Evolutionary conservation across 2,329 filamentous ascomycete species (phyloP), one percentile per base, ranked within the genome.

Genomic region (Ceratocystis colombiana): DNA sequence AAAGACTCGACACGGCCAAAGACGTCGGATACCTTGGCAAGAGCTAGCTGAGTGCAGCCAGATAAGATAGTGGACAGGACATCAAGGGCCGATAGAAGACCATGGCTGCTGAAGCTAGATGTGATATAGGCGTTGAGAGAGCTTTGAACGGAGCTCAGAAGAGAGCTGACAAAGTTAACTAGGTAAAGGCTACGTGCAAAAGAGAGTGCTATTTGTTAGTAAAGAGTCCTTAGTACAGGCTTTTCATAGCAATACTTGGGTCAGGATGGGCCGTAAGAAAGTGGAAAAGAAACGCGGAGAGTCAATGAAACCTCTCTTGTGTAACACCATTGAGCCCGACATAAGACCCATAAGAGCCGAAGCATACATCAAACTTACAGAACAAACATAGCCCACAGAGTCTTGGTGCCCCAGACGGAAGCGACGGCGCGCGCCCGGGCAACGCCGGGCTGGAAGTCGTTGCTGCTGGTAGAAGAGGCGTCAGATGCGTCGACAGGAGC

Each of bases 81-180:
- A 63, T 82, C 76, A 55, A 87, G 82, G 0, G 84, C 86, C 2
- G 84, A 82, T n/a, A 88, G 78, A 44, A 89, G 77, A 12, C 85
- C 86, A 72, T 88, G 87, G 62, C 80, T 78, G 48, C 77, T 77
- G 71, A 88, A 89, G 2, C 81, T 78, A 67, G 84, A 88, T 1
- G 86, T 88, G 37, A 87, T 83, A 74, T 85, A 88, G 44, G 84
- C 80, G 17, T 81, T 80, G 61, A 88, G 76, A 44, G 82, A 80
- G 63, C 77, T 70, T 62, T 77, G 73, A 65, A 78, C 72, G 41
- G 73, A 72, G 12, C 72, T 70, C 17, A 77, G 69, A 41, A 78
- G 71, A 25, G 71, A 71, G 66, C 77, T 75, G 67, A 75, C 71
- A 65, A 78, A 77, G 41, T 71, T 71, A 62, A 77, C 74, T 30